Evolutionary conservation across 495 filamentous ascomycete species (phyloP), one percentile per base, ranked within the genome.

Genomic region (Trypethelium eluteriae): DNA sequence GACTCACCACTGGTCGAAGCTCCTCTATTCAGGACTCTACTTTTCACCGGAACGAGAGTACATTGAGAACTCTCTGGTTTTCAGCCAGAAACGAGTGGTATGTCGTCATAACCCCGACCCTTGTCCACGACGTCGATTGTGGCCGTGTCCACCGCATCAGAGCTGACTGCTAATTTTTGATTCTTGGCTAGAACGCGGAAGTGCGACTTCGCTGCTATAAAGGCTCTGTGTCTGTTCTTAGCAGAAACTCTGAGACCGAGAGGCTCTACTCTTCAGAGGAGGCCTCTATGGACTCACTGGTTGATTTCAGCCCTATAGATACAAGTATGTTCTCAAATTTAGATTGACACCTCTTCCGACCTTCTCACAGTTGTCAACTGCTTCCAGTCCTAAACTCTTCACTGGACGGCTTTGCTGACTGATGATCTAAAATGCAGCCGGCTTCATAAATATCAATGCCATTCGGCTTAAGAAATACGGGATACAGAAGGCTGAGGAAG

Each of bases 401-500:
- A n/a, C n/a, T n/a, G 25, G 25, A 25, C 25, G 25, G 25, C 25
- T 25, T 25, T 25, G 25, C 49, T 53, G 49, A 53, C 16, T 18
- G 5, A 5, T 5, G 5, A 14, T 16, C 16, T 18, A 11, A 11
- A 46, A 46, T 2, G 25, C 49, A 53, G 49, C 86, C 46, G 89
- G 91, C 39, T 95, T 96, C 80, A 93, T 96, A 74, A 83, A 76
- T 66, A 88, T 95, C 66, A 82, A 90, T 71, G 87, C 88, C 59
- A 96, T 96, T 76, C 85, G 93, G 64, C 82, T 96, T 62, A 91
- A 94, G 87, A 96, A 96, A 83, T 96, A 89, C 49, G 72, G 91
- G 90, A 62, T 79, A 81, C 70, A 79, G 80, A 72, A 91, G 89
- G 85, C 79, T 77, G 62, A 84, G 82, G 73, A 81, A 84, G 63